phyloP scores from a whole-genome alignment of 164 flowering plant genomes.

The Buxus sempervirens region DNA sequence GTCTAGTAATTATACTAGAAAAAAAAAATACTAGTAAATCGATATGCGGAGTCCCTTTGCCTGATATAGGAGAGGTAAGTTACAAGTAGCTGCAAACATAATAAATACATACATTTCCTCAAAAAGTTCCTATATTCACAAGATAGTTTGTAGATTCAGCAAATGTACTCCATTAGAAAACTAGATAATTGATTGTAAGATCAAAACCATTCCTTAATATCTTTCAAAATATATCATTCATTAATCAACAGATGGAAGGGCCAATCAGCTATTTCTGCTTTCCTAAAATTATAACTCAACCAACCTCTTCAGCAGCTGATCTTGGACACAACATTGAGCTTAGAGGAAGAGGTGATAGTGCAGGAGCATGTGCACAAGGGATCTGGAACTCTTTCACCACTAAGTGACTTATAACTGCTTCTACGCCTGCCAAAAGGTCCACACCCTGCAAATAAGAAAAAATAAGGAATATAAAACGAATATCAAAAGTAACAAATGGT shows the following conservation, averaged over 20 bases:
- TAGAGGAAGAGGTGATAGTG: conserved; percentile 54
- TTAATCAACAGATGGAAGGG: background rate
- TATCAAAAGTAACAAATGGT: background rate
- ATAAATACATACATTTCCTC: too few relatives aligned
- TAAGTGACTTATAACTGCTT: conserved; percentile 83
- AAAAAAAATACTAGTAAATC: too few relatives aligned
- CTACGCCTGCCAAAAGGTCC: conserved; percentile 81
- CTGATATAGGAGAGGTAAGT: too few relatives aligned
- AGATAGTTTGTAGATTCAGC: too few relatives aligned
- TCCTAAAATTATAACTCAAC: background rate
- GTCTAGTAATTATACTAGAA: too few relatives aligned
- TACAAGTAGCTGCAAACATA: too few relatives aligned
- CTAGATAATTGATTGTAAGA: too few relatives aligned
- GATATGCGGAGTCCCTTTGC: too few relatives aligned
- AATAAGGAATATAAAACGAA: background rate
- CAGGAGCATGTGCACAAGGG: conserved; percentile 98
- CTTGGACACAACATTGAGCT: conserved; percentile 52
- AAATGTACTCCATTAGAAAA: too few relatives aligned
- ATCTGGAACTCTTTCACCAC: conserved; percentile 78
- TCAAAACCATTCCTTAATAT: background rate
- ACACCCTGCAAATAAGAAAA: conserved; percentile 48
- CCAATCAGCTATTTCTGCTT: background rate
- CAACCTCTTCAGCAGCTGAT: conserved; percentile 90
- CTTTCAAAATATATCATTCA: background rate
- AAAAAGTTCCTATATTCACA: too few relatives aligned